These are phyloP conservation scores for Pleurotus eryngii DNA, from an alignment of 768 basidiomycete genomes.

Conservation along the genomic window DNA sequence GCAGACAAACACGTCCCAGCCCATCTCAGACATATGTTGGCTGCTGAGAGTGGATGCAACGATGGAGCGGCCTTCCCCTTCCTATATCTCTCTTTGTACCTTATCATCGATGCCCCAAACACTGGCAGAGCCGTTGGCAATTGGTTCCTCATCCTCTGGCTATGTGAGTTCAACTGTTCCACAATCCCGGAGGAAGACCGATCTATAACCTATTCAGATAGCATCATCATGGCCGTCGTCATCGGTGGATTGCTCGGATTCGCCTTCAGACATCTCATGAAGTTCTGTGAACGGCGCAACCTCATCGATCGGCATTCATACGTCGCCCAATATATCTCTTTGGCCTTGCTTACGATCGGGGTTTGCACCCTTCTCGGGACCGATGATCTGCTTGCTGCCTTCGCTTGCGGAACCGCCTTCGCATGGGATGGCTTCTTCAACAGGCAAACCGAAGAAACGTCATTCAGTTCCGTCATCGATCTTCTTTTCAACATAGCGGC, in stretches of 20 bases:
- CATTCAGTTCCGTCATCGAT: constrained; percentile 96
- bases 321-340: constrained; percentile 85
- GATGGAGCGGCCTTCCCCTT: constrained; percentile 98
- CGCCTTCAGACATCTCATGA: constrained; percentile 85
- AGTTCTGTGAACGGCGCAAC: constrained; percentile 81
- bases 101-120: constrained; percentile 62
- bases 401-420: constrained; percentile 92
- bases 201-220: constrained; percentile 44
- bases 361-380: constrained; percentile 82
- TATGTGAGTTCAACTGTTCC: constrained; percentile 51
- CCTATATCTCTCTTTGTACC: constrained; percentile 84
- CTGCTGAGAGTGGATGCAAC: constrained; percentile 88
- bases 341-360: constrained; percentile 84
- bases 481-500: constrained; percentile 93
- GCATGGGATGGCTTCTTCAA: constrained; percentile 97
- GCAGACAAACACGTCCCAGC: constrained; percentile 96
- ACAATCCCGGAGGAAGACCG: constrained; percentile 8
- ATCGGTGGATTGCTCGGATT: constrained; percentile 77
- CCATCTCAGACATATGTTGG: constrained; percentile 63
- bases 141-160: constrained; percentile 87
- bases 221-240: constrained; percentile 70
- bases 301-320: constrained; percentile 94
- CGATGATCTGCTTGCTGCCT: constrained; percentile 93
- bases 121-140: constrained; percentile 68
- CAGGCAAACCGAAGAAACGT: constrained; percentile 88